Base-by-base conservation (phyloP, 2,329 filamentous ascomycete species). In the Eutypa lata region DNA sequence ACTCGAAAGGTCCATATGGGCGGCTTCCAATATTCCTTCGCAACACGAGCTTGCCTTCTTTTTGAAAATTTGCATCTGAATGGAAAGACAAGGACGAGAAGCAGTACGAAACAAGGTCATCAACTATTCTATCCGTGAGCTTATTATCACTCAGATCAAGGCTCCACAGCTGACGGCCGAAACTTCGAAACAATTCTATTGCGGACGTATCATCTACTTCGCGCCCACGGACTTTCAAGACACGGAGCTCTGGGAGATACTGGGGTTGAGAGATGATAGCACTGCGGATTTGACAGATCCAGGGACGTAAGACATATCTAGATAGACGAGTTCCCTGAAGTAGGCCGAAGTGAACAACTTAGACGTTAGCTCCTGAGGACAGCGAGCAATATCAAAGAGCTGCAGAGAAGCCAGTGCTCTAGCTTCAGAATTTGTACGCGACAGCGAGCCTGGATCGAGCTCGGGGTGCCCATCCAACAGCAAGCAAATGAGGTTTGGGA, bases 121-220 rank as follows among this genome's bases (percentile, higher is more conserved):
- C 61, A 11, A 83, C 59, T 3, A 68, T 58, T 2, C 37, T 58
- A 58, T 85, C 81, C 0, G 74, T 77, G 10, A 86, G 61, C 11
- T 70, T 72, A 57, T 86, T 87, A 6, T 73, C 50, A 37, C 73
- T 70, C 1, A 86, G 48, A 55, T 86, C 81, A 4, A 86, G 61
- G 58, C 82, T 83, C 82, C 82, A 86, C 11, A 86, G 64, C 26
- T 71, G 75, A 11, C 53, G 53, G 4, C 57, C 52, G 47, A 73
- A 73, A 5, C 63, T 56, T 53, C 62, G 57, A 61, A 79, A 59
- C 40, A 75, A 56, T 3, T 63, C 42, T 0, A 66, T 51, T 2
- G 72, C 65, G 2, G 69, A 65, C 1, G 52, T 50, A 52, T 80
- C 73, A 21, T 77, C 74, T 21, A 85, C 59, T 53, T 78, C 74